Evolutionary conservation across 2,329 filamentous ascomycete species (phyloP).

Genomic region (Scedosporium dehoogii): DNA sequence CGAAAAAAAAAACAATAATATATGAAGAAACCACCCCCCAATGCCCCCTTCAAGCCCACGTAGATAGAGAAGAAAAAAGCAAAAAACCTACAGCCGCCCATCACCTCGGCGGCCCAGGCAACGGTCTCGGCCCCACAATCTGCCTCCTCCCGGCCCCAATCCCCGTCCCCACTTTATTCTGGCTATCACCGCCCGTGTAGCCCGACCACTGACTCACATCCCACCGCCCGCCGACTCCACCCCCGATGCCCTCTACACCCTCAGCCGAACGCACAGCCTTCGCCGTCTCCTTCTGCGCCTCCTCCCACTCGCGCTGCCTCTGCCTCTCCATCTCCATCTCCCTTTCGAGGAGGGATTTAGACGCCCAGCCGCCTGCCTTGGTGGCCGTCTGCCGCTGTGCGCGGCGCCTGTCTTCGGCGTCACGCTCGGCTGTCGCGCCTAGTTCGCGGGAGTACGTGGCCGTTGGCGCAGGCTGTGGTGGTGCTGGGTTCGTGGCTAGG

Average conservation of each 20-base stretch:
- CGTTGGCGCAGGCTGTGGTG: constrained; percentile 27
- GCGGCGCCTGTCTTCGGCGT: constrained; percentile 52
- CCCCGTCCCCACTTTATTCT: constrained; percentile 56
- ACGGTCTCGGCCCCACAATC: constrained; percentile 68
- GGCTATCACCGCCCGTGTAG: constrained; percentile 64
- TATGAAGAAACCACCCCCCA: too few relatives aligned
- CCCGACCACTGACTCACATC: constrained; percentile 68
- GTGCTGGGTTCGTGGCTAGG: constrained; percentile 43
- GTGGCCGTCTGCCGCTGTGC: constrained; percentile 48
- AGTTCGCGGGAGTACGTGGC: constrained; percentile 46
- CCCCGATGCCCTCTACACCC: constrained; percentile 52
- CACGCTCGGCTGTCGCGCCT: constrained; percentile 48
- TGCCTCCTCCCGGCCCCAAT: constrained; percentile 63
- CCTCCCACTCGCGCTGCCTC: constrained; percentile 72
- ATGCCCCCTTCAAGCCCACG: background rate
- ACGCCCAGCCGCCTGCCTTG: constrained; percentile 52
- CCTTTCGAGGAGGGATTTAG: constrained; percentile 63
- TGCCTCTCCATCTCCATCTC: constrained; percentile 75
- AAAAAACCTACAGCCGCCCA: background rate
- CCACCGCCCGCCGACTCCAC: constrained; percentile 61
- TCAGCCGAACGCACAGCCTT: constrained; percentile 38
- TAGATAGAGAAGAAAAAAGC: background rate
- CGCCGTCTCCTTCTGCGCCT: constrained; percentile 56
- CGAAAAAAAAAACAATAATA: background rate
- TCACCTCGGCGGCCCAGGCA: constrained; percentile 30